Percentiles rank a stretch among this genome's conserved stretches.
Evolutionary conservation across 495 filamentous ascomycete genomes (phyloP).

Genomic region (Neurospora discreta): DNA sequence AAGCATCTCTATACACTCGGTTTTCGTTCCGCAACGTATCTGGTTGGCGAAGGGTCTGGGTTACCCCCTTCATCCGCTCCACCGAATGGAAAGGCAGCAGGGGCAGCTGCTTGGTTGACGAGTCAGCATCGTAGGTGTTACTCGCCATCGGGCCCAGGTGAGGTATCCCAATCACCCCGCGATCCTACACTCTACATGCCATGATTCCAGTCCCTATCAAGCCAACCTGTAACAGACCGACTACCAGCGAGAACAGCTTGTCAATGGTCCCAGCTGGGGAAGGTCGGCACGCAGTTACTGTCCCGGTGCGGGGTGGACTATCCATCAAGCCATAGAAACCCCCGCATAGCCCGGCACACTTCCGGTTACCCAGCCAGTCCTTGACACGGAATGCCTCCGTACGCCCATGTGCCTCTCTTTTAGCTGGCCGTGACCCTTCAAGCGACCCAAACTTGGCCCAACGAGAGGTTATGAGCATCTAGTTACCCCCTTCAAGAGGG

Average conservation of each 20-base stretch:
- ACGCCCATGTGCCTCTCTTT: neutral
- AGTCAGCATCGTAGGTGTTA: neutral
- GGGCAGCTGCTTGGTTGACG: neutral
- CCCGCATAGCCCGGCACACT: neutral
- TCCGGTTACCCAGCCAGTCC: neutral
- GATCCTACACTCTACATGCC: neutral
- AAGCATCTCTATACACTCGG: neutral
- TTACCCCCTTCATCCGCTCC: neutral
- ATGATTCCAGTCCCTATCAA: neutral
- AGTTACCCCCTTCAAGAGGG: neutral
- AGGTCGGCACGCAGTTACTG: neutral
- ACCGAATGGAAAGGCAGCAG: neutral
- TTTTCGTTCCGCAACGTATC: neutral
- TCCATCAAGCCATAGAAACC: neutral
- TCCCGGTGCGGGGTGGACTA: neutral
- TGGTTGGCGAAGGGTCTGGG: neutral
- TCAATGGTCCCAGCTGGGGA: neutral
- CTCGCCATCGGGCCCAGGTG: neutral
- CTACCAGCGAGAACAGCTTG: neutral
- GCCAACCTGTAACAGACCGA: neutral
- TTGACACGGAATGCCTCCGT: neutral
- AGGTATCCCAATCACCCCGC: neutral
- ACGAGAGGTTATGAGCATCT: neutral
- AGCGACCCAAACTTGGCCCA: neutral
- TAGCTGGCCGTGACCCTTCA: neutral